phyloP scores from a whole-genome alignment of 2,329 filamentous ascomycete species.

The Lecanicillium sp. region DNA sequence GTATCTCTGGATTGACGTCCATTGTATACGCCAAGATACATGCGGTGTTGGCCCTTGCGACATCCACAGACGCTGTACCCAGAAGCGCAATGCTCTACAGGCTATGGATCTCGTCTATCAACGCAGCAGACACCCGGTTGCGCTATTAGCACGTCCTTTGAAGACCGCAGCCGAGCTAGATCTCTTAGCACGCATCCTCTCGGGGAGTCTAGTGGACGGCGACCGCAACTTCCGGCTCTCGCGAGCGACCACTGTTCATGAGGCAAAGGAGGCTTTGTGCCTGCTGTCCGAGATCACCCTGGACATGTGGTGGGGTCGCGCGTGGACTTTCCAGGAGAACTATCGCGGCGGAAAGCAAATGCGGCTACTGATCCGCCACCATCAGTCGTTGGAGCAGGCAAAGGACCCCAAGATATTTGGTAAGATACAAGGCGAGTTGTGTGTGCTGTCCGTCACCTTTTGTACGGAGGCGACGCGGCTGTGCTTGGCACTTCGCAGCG shows the following conservation, averaged over 20 bases:
- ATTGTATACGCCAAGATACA: constrained; percentile 17
- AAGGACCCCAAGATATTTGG: constrained; percentile 11
- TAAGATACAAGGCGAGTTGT: constrained; percentile 16
- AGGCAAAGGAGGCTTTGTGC: constrained; percentile 12
- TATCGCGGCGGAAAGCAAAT: constrained; percentile 20
- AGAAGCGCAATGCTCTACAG: constrained; percentile 18
- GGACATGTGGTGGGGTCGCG: constrained; percentile 21
- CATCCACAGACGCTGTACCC: constrained; percentile 12
- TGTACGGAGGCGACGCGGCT: constrained; percentile 16
- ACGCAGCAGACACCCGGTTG: constrained; percentile 19
- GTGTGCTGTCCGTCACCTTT: constrained; percentile 14
- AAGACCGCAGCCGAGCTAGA: constrained; percentile 8
- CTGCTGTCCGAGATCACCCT: constrained; percentile 17
- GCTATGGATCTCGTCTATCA: constrained; percentile 25
- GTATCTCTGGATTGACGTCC: constrained; percentile 21
- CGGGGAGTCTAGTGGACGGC: constrained; percentile 11
- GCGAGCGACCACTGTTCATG: neutral
- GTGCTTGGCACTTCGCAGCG: constrained; percentile 14
- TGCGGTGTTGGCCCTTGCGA: constrained; percentile 11
- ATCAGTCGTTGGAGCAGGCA: constrained; percentile 9
- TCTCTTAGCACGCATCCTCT: constrained; percentile 13
- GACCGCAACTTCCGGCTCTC: constrained; percentile 9
- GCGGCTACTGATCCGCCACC: constrained; percentile 19
- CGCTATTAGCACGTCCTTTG: constrained; percentile 17
- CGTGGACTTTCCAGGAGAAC: constrained; percentile 27